phyloP scores from a whole-genome alignment of 148 eudicot species.

The Amaranthus hypochondriacus region DNA sequence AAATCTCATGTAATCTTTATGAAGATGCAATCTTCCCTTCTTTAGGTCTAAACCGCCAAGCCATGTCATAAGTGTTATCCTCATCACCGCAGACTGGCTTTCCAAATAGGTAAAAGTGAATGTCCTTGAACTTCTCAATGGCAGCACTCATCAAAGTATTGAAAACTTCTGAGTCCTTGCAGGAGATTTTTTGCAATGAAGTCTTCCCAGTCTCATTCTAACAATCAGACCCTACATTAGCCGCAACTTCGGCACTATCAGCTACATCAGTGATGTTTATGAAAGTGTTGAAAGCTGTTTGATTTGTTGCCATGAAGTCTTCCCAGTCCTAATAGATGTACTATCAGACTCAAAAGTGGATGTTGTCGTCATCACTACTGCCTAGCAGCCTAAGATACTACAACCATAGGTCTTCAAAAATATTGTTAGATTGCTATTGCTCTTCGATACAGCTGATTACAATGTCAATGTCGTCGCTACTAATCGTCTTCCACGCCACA shows the following conservation, averaged over 20 bases:
- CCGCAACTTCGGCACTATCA: constrained; percentile 24
- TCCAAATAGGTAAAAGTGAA: constrained; percentile 83
- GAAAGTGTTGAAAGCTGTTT: constrained; percentile 52
- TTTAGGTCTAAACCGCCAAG: constrained; percentile 91
- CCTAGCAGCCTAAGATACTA: no score
- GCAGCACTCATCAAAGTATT: constrained; percentile 89
- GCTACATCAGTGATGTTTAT: constrained; percentile 65
- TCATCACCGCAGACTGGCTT: constrained; percentile 65
- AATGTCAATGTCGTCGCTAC: no score
- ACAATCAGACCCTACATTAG: constrained; percentile 38
- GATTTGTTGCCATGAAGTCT: constrained; percentile 76
- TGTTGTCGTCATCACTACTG: no score
- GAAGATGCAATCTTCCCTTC: constrained; percentile 75
- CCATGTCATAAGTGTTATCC: constrained; percentile 84
- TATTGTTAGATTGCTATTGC: no score
- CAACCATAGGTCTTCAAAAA: no score
- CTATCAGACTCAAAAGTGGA: constrained; percentile 65
- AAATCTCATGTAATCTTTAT: constrained; percentile 82
- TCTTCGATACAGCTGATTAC: no score
- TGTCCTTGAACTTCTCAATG: constrained; percentile 77
- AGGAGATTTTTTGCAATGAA: constrained; percentile 33
- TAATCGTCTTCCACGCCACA: no score
- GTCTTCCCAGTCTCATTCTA: constrained; percentile 53
- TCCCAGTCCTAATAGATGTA: constrained; percentile 69
- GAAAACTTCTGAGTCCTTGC: constrained; percentile 72